Base-by-base conservation (phyloP, 352 stramenopile genomes). In the Aphanomyces stellatus region DNA sequence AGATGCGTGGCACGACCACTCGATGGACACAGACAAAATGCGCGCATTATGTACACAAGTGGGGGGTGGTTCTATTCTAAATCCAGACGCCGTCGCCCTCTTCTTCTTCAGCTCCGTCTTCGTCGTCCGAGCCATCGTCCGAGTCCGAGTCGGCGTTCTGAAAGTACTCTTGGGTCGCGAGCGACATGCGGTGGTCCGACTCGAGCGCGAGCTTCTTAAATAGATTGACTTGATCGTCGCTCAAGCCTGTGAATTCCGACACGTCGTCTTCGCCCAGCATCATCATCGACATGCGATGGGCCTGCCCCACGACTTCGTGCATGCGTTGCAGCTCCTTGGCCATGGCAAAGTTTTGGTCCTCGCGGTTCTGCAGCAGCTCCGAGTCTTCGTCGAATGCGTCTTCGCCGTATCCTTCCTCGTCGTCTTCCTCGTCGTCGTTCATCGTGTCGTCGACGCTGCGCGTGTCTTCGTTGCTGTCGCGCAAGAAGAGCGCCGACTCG, bases 121-220 rank as follows among this genome's bases (percentile, higher is more conserved):
- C 71, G 24, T 78, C 81, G 30, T 87, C 81, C 30, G 79, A 88
- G n/a, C 72, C 55, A 27, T 61, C 74, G 42, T 83, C 78, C 65
- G 82, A 91, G 72, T 91, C 82, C 70, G 82, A 90, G 57, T 91
- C 82, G 68, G 80, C 88, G 55, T 88, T 79, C 71, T 86, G 82
- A 30, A 89, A 78, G 34, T 83, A 83, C 71, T 94, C 82, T 66
- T 90, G 69, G 15, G 78, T 76, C 69, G 92, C 85, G 65, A 94
- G 81, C 67, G 85, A 94, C 82, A 84, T 79, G 53, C 85, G 85
- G 73, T 94, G 83, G 35, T 94, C 85, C 31, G 83, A 82, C 62
- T 94, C 78, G 75, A 72, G 90, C 69, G 82, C 91, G 73, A 94
- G 83, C 81, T 94, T 94, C 81, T 92, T 92, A 77, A 94, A 94